Percentiles rank a stretch among this genome's conserved stretches.
Conservation (phyloP, 768 basidiomycete genomes). For the Amyloporia xantha region DNA sequence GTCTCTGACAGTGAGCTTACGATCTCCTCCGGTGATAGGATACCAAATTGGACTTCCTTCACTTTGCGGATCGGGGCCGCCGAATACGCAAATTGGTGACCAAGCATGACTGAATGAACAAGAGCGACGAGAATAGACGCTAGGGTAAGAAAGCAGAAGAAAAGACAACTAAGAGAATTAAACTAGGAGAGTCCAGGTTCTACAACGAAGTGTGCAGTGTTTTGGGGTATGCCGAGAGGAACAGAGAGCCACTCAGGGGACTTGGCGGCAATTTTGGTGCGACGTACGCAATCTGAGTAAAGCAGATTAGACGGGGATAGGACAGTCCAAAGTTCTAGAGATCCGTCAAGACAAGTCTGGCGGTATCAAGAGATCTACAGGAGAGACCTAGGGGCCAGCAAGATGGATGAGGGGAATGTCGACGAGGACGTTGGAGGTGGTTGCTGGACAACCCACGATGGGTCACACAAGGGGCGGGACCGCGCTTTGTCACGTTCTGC, state of each 20-base stretch:
- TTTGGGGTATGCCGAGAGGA: neutral
- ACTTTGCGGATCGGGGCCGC: constrained; percentile 93
- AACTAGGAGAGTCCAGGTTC: constrained; percentile 1
- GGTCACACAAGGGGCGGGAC: constrained; percentile 6
- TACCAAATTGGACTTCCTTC: constrained; percentile 97
- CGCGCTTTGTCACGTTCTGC: constrained; percentile 9
- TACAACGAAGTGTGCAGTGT: neutral
- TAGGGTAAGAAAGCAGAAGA: constrained; percentile 7
- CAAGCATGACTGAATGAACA: constrained; percentile 49
- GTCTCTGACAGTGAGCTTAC: constrained; percentile 42
- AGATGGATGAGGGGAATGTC: constrained; percentile 16
- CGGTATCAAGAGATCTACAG: neutral
- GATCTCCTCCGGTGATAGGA: constrained; percentile 98
- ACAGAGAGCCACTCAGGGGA: constrained; percentile 6
- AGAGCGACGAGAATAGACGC: constrained; percentile 12
- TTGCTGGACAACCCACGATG: constrained; percentile 23
- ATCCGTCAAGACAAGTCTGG: neutral
- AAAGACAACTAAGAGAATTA: constrained; percentile 1
- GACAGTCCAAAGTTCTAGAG: neutral
- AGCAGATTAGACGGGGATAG: constrained; percentile 4
- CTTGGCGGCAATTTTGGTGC: constrained; percentile 15
- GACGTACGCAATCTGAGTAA: constrained; percentile 18
- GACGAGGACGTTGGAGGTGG: constrained; percentile 21
- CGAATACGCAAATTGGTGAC: constrained; percentile 88
- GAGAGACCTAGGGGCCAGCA: constrained; percentile 4